Base-by-base conservation (phyloP, 2,329 filamentous ascomycete species). In the Harringtonia lauricola region DNA sequence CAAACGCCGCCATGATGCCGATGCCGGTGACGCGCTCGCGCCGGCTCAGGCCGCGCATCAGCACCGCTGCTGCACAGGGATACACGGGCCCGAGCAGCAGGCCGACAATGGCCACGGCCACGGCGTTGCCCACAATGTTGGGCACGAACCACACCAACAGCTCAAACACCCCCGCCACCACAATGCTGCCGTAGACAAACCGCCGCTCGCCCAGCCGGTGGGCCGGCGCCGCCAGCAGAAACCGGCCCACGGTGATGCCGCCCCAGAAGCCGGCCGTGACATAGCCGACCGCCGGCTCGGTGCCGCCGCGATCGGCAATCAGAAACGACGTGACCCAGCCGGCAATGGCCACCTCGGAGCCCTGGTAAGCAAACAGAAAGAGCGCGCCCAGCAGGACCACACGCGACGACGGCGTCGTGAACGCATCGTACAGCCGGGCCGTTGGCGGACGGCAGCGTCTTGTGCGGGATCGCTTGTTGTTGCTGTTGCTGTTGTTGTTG, bases 281-380 rank as follows among this genome's bases (percentile, higher is more conserved):
- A 59, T 92, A 92, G 30, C 87, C 86, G 17, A 92, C 83, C 4
- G 72, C 68, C 0, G 72, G 67, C 8, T 84, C 83, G 52, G 83
- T 71, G 14, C 84, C 86, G 45, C 78, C 66, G 31, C 86, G 79
- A 49, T 79, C 74, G 40, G 74, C 72, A 60, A 92, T 87, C 33
- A 94, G 66, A 64, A 89, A 94, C 3, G 83, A 87, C 49, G 90
- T 87, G 39, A 90, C 81, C 87, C 86, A 94, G 42, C 86, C 86
- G 0, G 82, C 86, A 50, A 90, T 85, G 14, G 80, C 81, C 15
- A 94, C 86, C 61, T 94, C 86, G 30, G 83, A 82, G 29, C 86
- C 86, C 61, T 92, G 85, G 59, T 94, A 94, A 22, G 80, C 77
- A 59, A 94, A 92, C 59, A 92, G 84, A 66, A 92, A 92, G 10